Evolutionary conservation across 148 eudicot genomes (phyloP), one percentile per base, ranked within the genome.

Genomic region (Nyssa sinensis): DNA sequence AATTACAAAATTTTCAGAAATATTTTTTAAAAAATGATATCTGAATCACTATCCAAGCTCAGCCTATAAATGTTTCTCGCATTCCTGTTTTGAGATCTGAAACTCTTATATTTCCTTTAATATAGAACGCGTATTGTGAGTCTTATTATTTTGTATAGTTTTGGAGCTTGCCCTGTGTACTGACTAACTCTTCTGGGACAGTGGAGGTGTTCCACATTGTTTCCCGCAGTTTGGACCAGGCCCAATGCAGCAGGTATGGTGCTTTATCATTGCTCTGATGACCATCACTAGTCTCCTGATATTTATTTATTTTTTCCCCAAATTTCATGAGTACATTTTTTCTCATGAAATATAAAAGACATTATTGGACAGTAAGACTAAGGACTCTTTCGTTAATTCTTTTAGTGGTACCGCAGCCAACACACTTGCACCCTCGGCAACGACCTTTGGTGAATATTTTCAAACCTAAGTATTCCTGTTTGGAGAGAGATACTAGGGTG

Each of bases 151-250:
- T 4, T 11, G 11, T 64, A 21, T 28, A 62, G 74, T 21, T 31
- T 59, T 58, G 44, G 12, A 57, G 25, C 35, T 75, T 59, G 27
- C 28, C 41, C 29, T 57, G 25, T 63, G 47, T 74, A 64, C 81
- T 81, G 74, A 73, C 72, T 69, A 61, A 80, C 32, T 73, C 65
- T 81, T 60, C 67, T 70, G 77, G 41, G 61, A 78, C 60, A 95
- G 99, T 84, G 99, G 99, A 77, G 99, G 99, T 41, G 83, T 89
- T 74, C 98, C 97, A 41, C 99, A 95, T 82, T 95, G 99, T 74
- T 95, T 95, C 80, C 99, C 99, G 70, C 99, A 95, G 77, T 95
- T 95, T 82, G 97, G 97, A 74, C 97, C 97, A 14, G 99, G 99
- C 65, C 62, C 80, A 71, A 92, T 95, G 17, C 99, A 95, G 86